Base-by-base conservation (phyloP, 2,329 filamentous ascomycete species). In the Hypomyces rosellus region DNA sequence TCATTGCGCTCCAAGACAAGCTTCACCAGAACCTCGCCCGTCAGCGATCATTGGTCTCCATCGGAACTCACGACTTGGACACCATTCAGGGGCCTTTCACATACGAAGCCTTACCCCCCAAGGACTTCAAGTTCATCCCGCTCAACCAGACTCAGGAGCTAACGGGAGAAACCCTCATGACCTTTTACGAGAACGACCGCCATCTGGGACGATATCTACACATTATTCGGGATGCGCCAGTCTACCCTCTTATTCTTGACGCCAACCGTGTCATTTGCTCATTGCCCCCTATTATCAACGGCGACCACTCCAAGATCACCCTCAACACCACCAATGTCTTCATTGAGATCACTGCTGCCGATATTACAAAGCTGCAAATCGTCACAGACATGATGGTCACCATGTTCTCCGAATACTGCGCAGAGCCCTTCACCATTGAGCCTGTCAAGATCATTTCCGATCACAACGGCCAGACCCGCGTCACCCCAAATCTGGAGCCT, bases 1-100 rank as follows among this genome's bases (percentile, higher is more conserved):
- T 99, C 86, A 99, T 99, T 66, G 82, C 86, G 50, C 80, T 99
- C 44, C 93, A 99, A 74, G 95, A 99, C 74, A 99, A 99, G 75
- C 81, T 99, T 44, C 93, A 99, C 74, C 87, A 92, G 68, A 99
- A 99, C 66, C 75, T 99, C 58, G 95, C 93, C 45, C 84, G 93
- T 55, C 88, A 97, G 70, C 78, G 93, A 62, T 96, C 92, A 1
- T 74, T 99, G 43, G 92, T 96, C n/a, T 88, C 92, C 18, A 96
- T 99, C 65, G 93, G 93, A 60, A 99, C 93, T 3, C 93, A 99
- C 70, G 92, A 99, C 67, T 76, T 97, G 56, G 91, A 97, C 66
- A 96, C 89, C 15, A 76, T 99, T 61, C 76, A 95, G 69, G 93
- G 91, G 0, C 93, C 93, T 43, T 99, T 99, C 80, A 91, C 89